A percentile compares a stretch with the other conserved stretches of the same genome.
Evolutionary conservation across 805 yeast genomes (phyloP).

Genomic region (Nakazawaea anatomiae): DNA sequence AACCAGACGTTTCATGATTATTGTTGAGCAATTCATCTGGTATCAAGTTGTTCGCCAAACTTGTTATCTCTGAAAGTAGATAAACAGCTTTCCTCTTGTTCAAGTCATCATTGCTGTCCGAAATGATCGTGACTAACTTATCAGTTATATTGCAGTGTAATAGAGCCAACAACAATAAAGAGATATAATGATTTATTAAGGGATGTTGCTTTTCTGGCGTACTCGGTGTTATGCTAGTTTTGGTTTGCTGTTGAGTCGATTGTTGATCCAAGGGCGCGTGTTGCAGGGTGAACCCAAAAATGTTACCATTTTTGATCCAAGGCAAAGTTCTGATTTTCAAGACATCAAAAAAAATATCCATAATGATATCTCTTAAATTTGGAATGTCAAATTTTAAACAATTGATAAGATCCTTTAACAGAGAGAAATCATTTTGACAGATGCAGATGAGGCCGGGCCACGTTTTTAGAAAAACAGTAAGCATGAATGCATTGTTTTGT

Average conservation of each 20-base stretch:
- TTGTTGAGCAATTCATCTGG: conserved; percentile 38
- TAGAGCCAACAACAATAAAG: conserved; percentile 53
- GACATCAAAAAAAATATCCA: conserved; percentile 68
- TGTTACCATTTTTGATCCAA: conserved; percentile 28
- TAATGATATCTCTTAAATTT: conserved; percentile 49
- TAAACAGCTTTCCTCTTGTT: conserved; percentile 54
- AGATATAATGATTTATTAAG: conserved; percentile 57
- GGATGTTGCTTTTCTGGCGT: conserved; percentile 34
- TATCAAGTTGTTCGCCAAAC: conserved; percentile 45
- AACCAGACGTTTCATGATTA: not conserved
- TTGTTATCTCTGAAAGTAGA: conserved; percentile 56
- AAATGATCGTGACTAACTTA: conserved; percentile 36
- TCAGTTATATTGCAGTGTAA: conserved; percentile 49
- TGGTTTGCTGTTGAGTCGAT: conserved; percentile 9
- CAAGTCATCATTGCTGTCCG: conserved; percentile 34
- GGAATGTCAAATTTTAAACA: conserved; percentile 59
- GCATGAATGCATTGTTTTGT: conserved; percentile 52
- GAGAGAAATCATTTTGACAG: conserved; percentile 47
- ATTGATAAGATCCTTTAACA: conserved; percentile 50
- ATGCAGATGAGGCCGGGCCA: conserved; percentile 74
- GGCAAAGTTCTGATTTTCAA: conserved; percentile 55
- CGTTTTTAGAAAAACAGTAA: conserved; percentile 57
- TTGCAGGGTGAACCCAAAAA: conserved; percentile 17
- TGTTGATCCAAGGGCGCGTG: not conserved
- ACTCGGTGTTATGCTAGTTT: conserved; percentile 13